Percentiles rank a stretch among this genome's conserved stretches.
phyloP scores from a whole-genome alignment of 23 red algal genomes.

The Gracilaria domingensis region DNA sequence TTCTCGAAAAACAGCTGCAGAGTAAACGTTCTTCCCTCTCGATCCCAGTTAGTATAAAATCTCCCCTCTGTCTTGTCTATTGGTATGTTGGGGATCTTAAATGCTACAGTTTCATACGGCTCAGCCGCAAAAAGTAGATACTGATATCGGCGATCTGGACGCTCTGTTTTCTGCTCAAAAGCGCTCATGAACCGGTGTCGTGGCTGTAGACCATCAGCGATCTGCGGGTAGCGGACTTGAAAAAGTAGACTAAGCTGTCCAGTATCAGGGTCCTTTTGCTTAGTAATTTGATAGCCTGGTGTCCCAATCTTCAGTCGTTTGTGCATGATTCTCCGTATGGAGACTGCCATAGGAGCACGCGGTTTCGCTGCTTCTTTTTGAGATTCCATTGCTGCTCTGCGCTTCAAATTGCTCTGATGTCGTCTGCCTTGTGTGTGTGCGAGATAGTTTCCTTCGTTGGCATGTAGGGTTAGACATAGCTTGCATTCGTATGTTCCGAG shows the following conservation, averaged over 20 bases:
- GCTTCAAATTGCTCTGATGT: conserved; percentile 91
- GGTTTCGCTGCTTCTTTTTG: conserved; percentile 74
- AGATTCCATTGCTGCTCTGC: conserved; percentile 78
- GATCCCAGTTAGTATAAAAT: conserved; percentile 85
- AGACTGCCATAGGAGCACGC: conserved; percentile 44
- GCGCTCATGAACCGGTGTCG: conserved; percentile 96
- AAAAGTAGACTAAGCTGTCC: conserved; percentile 79
- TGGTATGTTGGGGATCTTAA: conserved; percentile 91
- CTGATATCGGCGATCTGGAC: conserved; percentile 79
- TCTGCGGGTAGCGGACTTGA: conserved; percentile 86
- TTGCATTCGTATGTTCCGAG: conserved; percentile 95
- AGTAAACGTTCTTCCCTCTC: conserved; percentile 64
- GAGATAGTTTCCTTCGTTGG: conserved; percentile 95
- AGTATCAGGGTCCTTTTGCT: conserved; percentile 77
- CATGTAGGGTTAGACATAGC: conserved; percentile 93
- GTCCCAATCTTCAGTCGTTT: conserved; percentile 65
- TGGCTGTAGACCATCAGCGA: conserved; percentile 79
- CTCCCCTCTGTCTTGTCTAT: conserved; percentile 77
- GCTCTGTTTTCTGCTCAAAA: conserved; percentile 85
- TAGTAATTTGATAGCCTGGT: conserved; percentile 82
- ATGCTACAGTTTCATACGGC: conserved; percentile 96
- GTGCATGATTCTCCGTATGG: conserved; percentile 10
- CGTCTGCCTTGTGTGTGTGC: conserved; percentile 92
- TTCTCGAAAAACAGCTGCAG: conserved; percentile 85
- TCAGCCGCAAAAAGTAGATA: conserved; percentile 93